A percentile compares a stretch with the other conserved stretches of the same genome.
These are phyloP conservation scores for Acmispon strigosus DNA, from an alignment of 306 rosid species.

Conservation along the genomic window DNA sequence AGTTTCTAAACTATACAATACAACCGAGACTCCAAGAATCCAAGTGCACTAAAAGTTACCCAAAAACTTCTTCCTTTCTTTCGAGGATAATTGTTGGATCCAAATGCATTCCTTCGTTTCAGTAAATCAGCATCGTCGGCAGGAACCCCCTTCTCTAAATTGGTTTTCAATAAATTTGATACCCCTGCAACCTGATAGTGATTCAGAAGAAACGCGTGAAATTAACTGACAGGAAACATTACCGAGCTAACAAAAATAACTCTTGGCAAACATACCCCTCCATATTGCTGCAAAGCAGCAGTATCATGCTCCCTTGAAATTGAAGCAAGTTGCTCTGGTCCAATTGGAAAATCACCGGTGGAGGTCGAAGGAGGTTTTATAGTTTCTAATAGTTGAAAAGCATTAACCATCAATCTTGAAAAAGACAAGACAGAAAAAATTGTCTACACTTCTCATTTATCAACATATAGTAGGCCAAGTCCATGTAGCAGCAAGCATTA, in stretches of 20 bases:
- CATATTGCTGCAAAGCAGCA: conserved; percentile 46
- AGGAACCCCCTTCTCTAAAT: conserved; percentile 67
- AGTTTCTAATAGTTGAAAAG: conserved; percentile 31
- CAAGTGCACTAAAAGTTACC: conserved; percentile 37
- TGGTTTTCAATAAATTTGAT: conserved; percentile 54
- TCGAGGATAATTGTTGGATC: conserved; percentile 78
- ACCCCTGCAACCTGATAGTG: conserved; percentile 63
- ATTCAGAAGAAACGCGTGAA: conserved; percentile 7
- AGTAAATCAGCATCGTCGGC: conserved; percentile 72
- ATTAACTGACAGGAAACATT: background rate
- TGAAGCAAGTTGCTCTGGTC: conserved; percentile 62
- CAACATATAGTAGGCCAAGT: background rate
- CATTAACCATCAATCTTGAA: background rate
- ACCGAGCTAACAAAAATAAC: background rate
- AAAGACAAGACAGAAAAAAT: background rate
- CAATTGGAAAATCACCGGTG: conserved; percentile 64
- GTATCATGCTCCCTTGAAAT: conserved; percentile 70
- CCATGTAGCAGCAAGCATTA: background rate
- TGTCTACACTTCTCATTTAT: background rate
- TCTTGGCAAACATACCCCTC: conserved; percentile 59
- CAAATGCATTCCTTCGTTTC: conserved; percentile 64
- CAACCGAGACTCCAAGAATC: background rate
- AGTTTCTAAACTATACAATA: background rate
- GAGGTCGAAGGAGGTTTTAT: conserved; percentile 12
- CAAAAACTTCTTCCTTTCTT: conserved; percentile 76